Evolutionary conservation across 768 basidiomycete genomes (phyloP), one percentile per base, ranked within the genome.

Genomic region (Serendipita sp.): DNA sequence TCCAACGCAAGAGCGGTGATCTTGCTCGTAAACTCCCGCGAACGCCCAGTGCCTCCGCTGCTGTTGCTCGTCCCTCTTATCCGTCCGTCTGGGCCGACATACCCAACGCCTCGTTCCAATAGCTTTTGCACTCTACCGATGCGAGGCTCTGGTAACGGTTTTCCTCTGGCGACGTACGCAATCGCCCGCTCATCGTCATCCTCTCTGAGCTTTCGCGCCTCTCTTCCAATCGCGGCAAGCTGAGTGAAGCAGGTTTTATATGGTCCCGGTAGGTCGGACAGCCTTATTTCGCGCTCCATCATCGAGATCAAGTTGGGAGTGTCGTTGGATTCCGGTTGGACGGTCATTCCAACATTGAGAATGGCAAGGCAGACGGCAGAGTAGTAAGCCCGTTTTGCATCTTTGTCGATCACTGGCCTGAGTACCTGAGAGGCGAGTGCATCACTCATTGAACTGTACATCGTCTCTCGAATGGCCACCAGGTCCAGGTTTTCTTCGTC

Each of bases 381-480:
- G 70, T 89, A 93, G 76, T 91, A 92, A 0, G 88, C 90, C 24
- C 87, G 79, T 0, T 85, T 74, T 0, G 83, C 82, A 70, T 92
- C 88, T 11, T 70, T 69, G 15, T 74, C 74, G 64, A 92, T 80
- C 5, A 86, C 78, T 0, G 69, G 65, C 2, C 81, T 80, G 4
- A 92, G 79, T 2, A 78, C 75, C 0, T 80, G 78, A 10, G 77
- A 79, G 58, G 83, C 79, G 51, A 92, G 78, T 0, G 80, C 83
- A 67, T 89, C 88, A 0, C 79, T 89, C 2, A 92, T 77, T 1
- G 88, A 81, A 0, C 89, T 88, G 72, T 92, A 93, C 16, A 93
- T 79, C 0, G 90, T 91, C 73, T 93, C 89, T 32, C 89, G 86
- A 65, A 93, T 92, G 70, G 86, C 78, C 63, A 84, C 82, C 67